A percentile compares a stretch with the other conserved stretches of the same genome.
phyloP scores from a whole-genome alignment of 1,284 basidiomycete genomes.

The Ceratorhiza oryzae-sativae region DNA sequence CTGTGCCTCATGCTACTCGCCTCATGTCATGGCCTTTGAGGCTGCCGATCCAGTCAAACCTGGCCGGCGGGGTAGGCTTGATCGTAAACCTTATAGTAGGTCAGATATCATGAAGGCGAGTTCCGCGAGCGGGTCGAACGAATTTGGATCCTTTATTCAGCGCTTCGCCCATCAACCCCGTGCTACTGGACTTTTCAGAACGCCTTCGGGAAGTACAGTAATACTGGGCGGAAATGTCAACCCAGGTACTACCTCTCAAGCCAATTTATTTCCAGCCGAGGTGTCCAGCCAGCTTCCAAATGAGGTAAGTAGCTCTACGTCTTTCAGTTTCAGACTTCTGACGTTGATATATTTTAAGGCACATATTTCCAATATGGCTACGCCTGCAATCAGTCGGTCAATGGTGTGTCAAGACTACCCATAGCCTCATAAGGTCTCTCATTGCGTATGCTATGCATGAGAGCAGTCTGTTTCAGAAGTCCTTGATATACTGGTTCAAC shows the following conservation, averaged over 20 bases:
- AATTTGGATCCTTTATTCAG: neutral
- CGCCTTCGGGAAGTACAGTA: neutral
- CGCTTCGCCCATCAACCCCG: slow-evolving; percentile 3
- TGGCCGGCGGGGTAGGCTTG: neutral
- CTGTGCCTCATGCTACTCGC: slow-evolving; percentile 5
- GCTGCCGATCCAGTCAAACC: neutral
- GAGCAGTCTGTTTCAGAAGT: neutral
- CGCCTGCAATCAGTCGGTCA: neutral
- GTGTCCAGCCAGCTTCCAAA: neutral
- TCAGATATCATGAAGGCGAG: neutral
- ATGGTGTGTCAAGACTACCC: neutral
- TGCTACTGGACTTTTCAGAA: neutral
- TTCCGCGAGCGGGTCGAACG: neutral
- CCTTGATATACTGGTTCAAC: neutral
- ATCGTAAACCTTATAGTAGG: neutral
- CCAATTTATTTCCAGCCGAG: neutral
- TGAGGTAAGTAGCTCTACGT: neutral
- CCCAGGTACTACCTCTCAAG: neutral
- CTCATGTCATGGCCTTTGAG: neutral
- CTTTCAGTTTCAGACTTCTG: neutral
- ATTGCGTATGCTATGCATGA: neutral
- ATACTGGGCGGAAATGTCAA: neutral
- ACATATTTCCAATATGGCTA: neutral
- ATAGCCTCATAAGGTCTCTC: neutral
- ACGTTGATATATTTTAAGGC: neutral